Base-by-base conservation (phyloP, 805 yeast genomes). In the Phaffomyces thermotolerans region DNA sequence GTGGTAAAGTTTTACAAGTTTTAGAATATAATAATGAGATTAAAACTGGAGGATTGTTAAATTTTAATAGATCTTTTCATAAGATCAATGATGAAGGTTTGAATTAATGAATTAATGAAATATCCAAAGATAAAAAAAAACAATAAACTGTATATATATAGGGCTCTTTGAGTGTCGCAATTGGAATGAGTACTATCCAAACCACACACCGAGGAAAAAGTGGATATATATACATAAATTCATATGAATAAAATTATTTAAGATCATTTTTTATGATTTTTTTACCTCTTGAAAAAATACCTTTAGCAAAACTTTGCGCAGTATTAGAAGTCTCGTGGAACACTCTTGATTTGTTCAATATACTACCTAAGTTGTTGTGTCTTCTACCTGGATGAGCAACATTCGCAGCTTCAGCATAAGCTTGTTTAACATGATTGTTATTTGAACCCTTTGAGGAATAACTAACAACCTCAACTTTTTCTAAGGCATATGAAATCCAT, bases 1-100 rank as follows among this genome's bases (percentile, higher is more conserved):
- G 89, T 5, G 96, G 87, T 4, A 72, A 76, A 47, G 95, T 91
- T 5, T 64, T 69, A 32, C 83, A 83, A 34, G 75, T 84, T 3
- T 50, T 74, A 12, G 56, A 53, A 42, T 27, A 48, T n/a, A 65
- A 63, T 2, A 51, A 52, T 8, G 67, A 59, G 14, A 6, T 22
- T 1, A 63, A 67, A 33, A 65, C 75, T 3, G 90, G 90, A 14
- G 91, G 91, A 0, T 59, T 84, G 36, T 54, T 84, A 14, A 82
- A 82, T 52, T 82, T 74, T 59, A 73, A 82, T 53, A 69, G 87
- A 51, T 64, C 65, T 17, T 84, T 84, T 56, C 84, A 81, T 58
- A 58, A 56, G 14, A 60, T 80, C 6, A 75, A 34, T 29, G 25
- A 32, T 24, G 35, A 33, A 22, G 20, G 17, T 6, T 34, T 25